Evolutionary conservation across 768 basidiomycete genomes (phyloP).

Genomic region (Boletus rubescentipes): DNA sequence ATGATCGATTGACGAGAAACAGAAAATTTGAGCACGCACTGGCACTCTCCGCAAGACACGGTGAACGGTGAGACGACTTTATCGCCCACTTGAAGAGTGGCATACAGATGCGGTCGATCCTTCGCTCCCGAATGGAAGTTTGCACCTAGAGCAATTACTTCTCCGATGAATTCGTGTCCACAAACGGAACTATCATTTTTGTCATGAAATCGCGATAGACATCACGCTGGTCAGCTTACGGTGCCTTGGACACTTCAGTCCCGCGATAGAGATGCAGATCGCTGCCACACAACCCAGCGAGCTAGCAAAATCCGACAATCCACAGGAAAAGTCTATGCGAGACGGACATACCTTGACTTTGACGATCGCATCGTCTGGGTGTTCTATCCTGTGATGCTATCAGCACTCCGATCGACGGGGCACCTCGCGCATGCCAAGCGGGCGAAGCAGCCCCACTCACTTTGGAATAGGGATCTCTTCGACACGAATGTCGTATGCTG

Average conservation of each 20-base stretch:
- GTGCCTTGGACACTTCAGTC: conserved; percentile 48
- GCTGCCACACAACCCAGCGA: conserved; percentile 69
- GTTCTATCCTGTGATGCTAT: conserved; percentile 49
- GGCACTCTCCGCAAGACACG: conserved; percentile 81
- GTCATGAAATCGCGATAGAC: neutral
- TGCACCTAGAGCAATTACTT: conserved; percentile 64
- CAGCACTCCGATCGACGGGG: neutral
- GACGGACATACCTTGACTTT: conserved; percentile 58
- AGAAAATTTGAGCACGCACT: conserved; percentile 45
- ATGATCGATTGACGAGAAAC: neutral
- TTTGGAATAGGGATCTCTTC: conserved; percentile 57
- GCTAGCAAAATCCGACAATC: conserved; percentile 34
- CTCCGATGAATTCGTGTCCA: conserved; percentile 80
- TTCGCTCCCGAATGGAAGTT: conserved; percentile 45
- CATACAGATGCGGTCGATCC: conserved; percentile 62
- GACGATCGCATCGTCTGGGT: conserved; percentile 77
- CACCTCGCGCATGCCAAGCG: neutral
- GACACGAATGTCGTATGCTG: conserved; percentile 68
- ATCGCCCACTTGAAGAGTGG: conserved; percentile 65
- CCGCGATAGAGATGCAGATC: conserved; percentile 78
- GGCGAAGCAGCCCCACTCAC: conserved; percentile 35
- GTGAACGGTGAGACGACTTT: conserved; percentile 82
- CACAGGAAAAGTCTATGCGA: neutral
- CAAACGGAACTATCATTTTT: conserved; percentile 49
- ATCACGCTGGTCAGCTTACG: conserved; percentile 40